Evolutionary conservation across 805 yeast genomes (phyloP).

Genomic region (Clavispora fructus): DNA sequence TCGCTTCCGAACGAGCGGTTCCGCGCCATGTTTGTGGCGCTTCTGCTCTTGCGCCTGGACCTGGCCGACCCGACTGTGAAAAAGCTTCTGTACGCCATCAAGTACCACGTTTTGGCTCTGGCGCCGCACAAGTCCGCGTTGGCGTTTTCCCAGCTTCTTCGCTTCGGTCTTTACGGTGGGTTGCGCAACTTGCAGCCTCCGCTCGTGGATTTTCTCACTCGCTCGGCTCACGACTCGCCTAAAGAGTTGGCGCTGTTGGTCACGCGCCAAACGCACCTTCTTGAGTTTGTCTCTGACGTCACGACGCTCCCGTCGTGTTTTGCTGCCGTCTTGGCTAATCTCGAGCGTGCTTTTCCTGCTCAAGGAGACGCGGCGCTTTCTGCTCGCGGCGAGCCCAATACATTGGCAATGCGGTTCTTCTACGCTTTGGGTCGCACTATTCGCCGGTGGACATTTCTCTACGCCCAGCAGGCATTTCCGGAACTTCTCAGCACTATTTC

Average conservation of each 20-base stretch:
- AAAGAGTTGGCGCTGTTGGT: neutral
- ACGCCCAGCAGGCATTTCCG: neutral
- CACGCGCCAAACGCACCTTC: neutral
- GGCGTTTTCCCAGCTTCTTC: constrained; percentile 2
- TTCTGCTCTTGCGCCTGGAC: constrained; percentile 3
- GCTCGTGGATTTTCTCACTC: neutral
- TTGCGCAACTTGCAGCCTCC: neutral
- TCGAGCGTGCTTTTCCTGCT: neutral
- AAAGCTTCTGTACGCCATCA: constrained; percentile 7
- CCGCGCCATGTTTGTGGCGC: constrained; percentile 6
- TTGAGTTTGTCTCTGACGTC: neutral
- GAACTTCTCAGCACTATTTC: neutral
- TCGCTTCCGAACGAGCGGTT: constrained; percentile 1
- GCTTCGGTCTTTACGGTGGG: constrained; percentile 3
- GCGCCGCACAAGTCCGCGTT: constrained; percentile 4
- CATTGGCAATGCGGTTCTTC: neutral
- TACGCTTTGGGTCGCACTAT: neutral
- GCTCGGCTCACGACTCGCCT: neutral
- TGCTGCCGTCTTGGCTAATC: neutral
- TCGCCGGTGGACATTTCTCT: neutral
- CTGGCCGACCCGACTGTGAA: constrained; percentile 3
- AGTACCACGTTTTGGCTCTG: constrained; percentile 5
- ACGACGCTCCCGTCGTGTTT: neutral
- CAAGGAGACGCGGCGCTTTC: too few species aligned
- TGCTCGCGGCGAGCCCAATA: neutral